Base-by-base conservation (phyloP, 768 basidiomycete genomes). In the Auriculariales sp. region DNA sequence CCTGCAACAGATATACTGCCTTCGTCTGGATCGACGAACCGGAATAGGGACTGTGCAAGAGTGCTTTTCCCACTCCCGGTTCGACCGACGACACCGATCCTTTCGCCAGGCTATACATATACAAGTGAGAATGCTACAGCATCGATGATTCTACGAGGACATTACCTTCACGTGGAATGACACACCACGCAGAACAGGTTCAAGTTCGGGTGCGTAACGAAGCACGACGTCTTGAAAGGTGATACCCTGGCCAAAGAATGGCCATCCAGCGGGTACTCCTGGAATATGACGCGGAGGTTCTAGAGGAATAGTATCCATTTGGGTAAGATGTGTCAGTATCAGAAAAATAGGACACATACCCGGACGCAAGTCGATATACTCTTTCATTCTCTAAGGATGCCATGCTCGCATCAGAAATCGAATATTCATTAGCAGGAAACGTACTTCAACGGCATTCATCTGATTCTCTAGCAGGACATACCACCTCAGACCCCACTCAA, bases 1-100 rank as follows among this genome's bases (percentile, higher is more conserved):
- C 68, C 81, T 56, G 86, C 84, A 44, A 89, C 70, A 10, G 63
- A 61, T 54, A 89, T 83, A 1, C 63, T 64, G 2, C 84, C 85
- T 0, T 63, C 61, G 3, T 70, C 65, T 28, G 80, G 69, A 60
- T 89, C 83, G 31, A 84, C 77, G 52, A 87, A 75, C 19, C 82
- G 69, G 60, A 81, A 77, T 3, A 88, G 64, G 2, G 58, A 54
- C 59, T 64, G 62, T 4, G 83, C 75, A 48, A 88, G 67, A 1
- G 79, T 78, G 0, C 62, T 49, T 28, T 49, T 59, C 19, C 58
- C 58, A 45, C 53, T 53, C 2, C 52, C 52, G 35, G 35, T 36
- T 19, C 39, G 39, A 10, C 39, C 39, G 19, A 12, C 12, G 19
- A 44, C 69, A 2, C 81, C 83, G 51, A 85, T 71, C 61, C 82